A percentile compares a stretch with the other conserved stretches of the same genome.
phyloP scores from a whole-genome alignment of 257 asterid genomes.

The Nicotiana knightiana region DNA sequence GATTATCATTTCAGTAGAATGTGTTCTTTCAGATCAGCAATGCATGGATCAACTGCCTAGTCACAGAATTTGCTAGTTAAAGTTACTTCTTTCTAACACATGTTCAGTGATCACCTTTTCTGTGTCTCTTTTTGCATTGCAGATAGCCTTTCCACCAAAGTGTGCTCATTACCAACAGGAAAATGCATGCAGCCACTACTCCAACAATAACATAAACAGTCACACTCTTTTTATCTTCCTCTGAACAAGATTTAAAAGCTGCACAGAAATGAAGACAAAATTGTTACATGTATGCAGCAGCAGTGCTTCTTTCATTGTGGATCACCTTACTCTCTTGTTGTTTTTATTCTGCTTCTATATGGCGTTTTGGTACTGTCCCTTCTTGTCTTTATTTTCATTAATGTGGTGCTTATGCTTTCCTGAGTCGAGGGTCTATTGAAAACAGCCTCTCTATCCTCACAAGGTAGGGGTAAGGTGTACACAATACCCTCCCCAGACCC shows the following conservation, averaged over 20 bases:
- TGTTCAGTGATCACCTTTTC: constrained; percentile 34
- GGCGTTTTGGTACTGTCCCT: too few species aligned
- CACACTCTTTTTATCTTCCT: constrained; percentile 44
- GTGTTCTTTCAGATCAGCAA: neutral
- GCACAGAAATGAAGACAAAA: constrained; percentile 18
- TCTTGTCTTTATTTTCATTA: too few species aligned
- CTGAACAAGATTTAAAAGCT: constrained; percentile 66
- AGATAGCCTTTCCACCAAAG: constrained; percentile 66
- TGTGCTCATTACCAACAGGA: constrained; percentile 31
- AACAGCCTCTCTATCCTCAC: too few species aligned
- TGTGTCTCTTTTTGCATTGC: constrained; percentile 30
- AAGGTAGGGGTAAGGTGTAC: too few species aligned
- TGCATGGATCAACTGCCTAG: neutral
- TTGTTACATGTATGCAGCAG: neutral
- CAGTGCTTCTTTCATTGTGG: neutral
- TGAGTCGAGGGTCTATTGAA: too few species aligned
- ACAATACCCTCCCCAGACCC: too few species aligned
- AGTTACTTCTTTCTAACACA: neutral
- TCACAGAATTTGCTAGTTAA: neutral
- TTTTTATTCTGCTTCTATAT: too few species aligned
- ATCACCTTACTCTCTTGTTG: too few species aligned
- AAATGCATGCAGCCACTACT: constrained; percentile 28
- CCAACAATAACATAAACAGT: constrained; percentile 43
- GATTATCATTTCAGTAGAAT: neutral
- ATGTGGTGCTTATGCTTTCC: too few species aligned